Evolutionary conservation across 2,329 filamentous ascomycete species (phyloP).

Genomic region (Botrytis sinoallii): DNA sequence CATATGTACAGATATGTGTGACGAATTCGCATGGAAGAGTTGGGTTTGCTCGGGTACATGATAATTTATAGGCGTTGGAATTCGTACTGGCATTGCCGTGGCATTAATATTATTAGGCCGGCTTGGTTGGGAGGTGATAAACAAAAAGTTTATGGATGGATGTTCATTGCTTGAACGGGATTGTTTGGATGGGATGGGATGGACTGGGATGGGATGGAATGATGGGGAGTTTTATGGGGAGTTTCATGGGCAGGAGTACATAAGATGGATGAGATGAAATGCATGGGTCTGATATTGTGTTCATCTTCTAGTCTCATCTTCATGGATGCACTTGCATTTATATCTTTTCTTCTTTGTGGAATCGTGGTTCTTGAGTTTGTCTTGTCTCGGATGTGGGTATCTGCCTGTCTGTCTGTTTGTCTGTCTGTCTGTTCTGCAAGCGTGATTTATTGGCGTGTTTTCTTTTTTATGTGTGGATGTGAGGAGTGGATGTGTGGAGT

Average conservation of each 20-base stretch:
- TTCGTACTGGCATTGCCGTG: neutral
- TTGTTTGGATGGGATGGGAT: neutral
- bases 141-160: neutral
- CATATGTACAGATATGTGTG: neutral
- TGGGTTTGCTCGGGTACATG: neutral
- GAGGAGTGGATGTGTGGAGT: too few relatives aligned
- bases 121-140: neutral
- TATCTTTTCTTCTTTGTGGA: neutral
- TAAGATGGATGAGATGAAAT: too few relatives aligned
- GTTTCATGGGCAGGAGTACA: neutral
- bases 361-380: neutral
- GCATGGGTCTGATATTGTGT: neutral
- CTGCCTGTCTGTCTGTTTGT: neutral
- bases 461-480: neutral
- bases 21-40: conserved; percentile 6
- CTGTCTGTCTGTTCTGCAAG: neutral
- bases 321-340: neutral
- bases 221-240: neutral
- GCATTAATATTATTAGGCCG: neutral
- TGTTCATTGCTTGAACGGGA: too few relatives aligned
- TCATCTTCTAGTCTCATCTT: neutral
- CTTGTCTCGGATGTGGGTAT: neutral
- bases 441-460: too few relatives aligned
- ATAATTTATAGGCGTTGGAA: neutral
- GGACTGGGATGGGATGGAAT: neutral